A percentile compares a stretch with the other conserved stretches of the same genome.
phyloP scores from a whole-genome alignment of 768 basidiomycete genomes.

The Termitomyces sp. region DNA sequence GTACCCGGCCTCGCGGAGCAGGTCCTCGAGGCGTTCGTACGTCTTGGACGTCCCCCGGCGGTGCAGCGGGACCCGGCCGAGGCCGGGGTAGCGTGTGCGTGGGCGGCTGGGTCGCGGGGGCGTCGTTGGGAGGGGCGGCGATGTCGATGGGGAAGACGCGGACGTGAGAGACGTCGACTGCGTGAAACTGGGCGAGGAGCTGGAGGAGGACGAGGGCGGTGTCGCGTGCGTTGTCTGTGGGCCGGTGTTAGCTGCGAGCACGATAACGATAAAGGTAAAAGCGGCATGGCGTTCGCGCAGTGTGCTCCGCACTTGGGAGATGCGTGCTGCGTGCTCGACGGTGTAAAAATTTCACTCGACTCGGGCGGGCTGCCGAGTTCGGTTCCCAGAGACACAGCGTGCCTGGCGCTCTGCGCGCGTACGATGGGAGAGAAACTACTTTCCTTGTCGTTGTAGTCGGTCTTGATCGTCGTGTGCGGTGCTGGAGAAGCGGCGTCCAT shows the following conservation, averaged over 20 bases:
- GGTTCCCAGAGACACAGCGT: background rate
- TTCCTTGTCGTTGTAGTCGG: background rate
- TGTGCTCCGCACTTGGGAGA: too few species aligned
- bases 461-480: background rate
- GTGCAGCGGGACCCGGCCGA: slow-evolving; percentile 70
- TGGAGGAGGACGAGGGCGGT: slow-evolving; percentile 28
- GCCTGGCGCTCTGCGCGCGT: background rate
- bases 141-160: slow-evolving; percentile 33
- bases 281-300: background rate
- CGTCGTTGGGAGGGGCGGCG: slow-evolving; percentile 36
- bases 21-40: slow-evolving; percentile 81
- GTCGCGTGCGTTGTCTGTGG: slow-evolving; percentile 23
- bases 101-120: slow-evolving; percentile 37
- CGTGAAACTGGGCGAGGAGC: slow-evolving; percentile 33
- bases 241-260: slow-evolving; percentile 1
- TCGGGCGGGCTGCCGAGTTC: background rate
- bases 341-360: background rate
- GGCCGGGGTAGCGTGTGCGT: slow-evolving; percentile 49
- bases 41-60: slow-evolving; percentile 74
- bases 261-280: background rate
- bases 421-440: background rate
- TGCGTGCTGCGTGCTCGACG: background rate
- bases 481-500: background rate
- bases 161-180: slow-evolving; percentile 32
- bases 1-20: slow-evolving; percentile 84